phyloP scores from a whole-genome alignment of 2,329 filamentous ascomycete genomes.

The Aurifilum marmelostoma region DNA sequence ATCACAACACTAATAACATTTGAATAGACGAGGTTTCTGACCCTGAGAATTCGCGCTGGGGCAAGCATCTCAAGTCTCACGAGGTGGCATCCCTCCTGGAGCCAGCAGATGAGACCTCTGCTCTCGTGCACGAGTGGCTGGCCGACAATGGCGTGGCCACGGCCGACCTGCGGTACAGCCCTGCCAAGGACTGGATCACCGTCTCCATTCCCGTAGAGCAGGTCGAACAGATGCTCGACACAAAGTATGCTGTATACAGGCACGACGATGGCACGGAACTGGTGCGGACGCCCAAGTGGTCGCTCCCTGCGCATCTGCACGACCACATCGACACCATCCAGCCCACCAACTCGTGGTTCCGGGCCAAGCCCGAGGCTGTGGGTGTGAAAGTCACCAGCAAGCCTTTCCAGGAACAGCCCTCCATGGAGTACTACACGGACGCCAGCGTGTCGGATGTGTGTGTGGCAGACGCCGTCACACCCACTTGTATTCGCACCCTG shows the following conservation, averaged over 20 bases:
- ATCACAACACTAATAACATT: too few relatives aligned
- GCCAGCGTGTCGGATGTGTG: constrained; percentile 41
- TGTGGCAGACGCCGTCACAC: constrained; percentile 52
- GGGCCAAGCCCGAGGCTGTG: constrained; percentile 38
- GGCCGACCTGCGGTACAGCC: constrained; percentile 37
- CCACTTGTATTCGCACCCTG: constrained; percentile 48
- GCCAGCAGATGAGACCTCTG: constrained; percentile 54
- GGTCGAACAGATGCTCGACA: constrained; percentile 51
- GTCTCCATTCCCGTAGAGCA: constrained; percentile 50
- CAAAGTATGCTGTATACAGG: constrained; percentile 49
- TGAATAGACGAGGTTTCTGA: constrained; percentile 44
- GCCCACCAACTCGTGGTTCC: constrained; percentile 55
- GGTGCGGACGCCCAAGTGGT: constrained; percentile 59
- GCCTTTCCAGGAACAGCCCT: constrained; percentile 35
- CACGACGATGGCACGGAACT: constrained; percentile 56
- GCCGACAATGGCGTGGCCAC: constrained; percentile 52
- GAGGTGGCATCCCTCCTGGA: constrained; percentile 58
- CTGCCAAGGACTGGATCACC: constrained; percentile 53
- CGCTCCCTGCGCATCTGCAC: constrained; percentile 48
- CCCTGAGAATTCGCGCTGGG: constrained; percentile 50
- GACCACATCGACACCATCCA: constrained; percentile 50
- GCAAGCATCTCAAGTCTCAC: constrained; percentile 52
- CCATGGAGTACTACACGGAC: constrained; percentile 41
- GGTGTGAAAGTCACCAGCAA: constrained; percentile 38
- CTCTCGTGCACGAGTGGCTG: constrained; percentile 60